A percentile compares a stretch with the other conserved stretches of the same genome.
phyloP scores from a whole-genome alignment of 2,329 filamentous ascomycete genomes.

The Teratosphaeriaceae sp. region DNA sequence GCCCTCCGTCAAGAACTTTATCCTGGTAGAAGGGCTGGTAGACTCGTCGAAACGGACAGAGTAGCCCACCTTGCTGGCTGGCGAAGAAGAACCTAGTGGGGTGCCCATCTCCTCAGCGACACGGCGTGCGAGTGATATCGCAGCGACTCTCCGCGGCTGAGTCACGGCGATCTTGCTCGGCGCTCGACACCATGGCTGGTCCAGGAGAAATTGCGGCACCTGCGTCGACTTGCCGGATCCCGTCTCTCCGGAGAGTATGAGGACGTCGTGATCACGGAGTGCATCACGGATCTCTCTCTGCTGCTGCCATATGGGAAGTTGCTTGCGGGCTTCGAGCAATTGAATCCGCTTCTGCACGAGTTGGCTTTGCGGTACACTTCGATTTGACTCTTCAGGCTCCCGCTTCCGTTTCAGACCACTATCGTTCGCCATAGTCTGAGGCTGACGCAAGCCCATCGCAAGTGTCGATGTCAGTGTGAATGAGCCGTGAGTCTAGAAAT shows the following conservation, averaged over 20 bases:
- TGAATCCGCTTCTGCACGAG: conserved; percentile 19
- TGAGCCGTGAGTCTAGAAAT: no score
- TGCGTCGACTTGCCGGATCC: conserved; percentile 46
- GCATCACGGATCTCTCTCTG: conserved; percentile 61
- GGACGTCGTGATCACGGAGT: conserved; percentile 58
- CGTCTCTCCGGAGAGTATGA: conserved; percentile 80
- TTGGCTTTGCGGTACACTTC: no score
- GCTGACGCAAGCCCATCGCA: background rate
- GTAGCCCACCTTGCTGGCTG: no score
- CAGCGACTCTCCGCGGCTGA: conserved; percentile 44
- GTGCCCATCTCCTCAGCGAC: conserved; percentile 43
- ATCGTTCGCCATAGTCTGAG: background rate
- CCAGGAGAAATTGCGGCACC: conserved; percentile 48
- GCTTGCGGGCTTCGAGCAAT: conserved; percentile 44
- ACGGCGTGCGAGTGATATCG: conserved; percentile 39
- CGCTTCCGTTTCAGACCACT: conserved; percentile 11
- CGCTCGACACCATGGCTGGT: no score
- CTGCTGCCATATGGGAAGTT: conserved; percentile 74
- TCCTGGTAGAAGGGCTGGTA: conserved; percentile 32
- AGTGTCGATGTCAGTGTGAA: no score
- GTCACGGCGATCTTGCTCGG: conserved; percentile 43
- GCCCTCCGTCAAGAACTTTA: conserved; percentile 47
- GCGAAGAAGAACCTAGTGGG: conserved; percentile 30
- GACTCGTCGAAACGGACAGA: conserved; percentile 38
- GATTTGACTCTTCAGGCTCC: conserved; percentile 7